phyloP scores from a whole-genome alignment of 2,329 filamentous ascomycete genomes.

The Curvularia spicifera region DNA sequence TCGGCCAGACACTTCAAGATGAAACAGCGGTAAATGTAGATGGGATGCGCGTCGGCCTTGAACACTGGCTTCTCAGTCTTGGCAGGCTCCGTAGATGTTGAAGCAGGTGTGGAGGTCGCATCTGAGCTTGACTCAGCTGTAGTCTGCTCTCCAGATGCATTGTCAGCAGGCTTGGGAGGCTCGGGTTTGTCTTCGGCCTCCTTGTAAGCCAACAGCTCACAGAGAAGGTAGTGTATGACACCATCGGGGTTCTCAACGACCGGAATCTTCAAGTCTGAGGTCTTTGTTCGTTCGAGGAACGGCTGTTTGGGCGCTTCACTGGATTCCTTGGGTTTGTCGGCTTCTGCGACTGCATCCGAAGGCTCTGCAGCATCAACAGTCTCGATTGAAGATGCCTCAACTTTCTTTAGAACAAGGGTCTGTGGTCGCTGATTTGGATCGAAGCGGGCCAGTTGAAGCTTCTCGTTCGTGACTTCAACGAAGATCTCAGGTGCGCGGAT shows the following conservation, averaged over 20 bases:
- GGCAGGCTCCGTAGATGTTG: slow-evolving; percentile 22
- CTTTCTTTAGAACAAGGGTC: slow-evolving; percentile 59
- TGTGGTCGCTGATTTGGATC: slow-evolving; percentile 62
- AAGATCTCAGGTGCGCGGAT: slow-evolving; percentile 85
- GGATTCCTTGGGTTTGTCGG: slow-evolving; percentile 44
- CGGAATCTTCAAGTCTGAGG: slow-evolving; percentile 76
- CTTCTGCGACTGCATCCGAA: slow-evolving; percentile 42
- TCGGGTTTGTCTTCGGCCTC: slow-evolving; percentile 88
- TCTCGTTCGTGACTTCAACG: slow-evolving; percentile 84
- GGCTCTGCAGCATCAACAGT: slow-evolving; percentile 20
- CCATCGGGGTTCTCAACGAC: slow-evolving; percentile 92
- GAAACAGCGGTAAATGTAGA: slow-evolving; percentile 96
- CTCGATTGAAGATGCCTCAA: slow-evolving; percentile 42
- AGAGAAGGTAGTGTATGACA: slow-evolving; percentile 92
- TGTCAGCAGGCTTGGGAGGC: slow-evolving; percentile 52
- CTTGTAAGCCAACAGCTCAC: slow-evolving; percentile 87
- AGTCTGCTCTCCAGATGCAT: slow-evolving; percentile 38
- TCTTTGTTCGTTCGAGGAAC: slow-evolving; percentile 70
- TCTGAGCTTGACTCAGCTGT: slow-evolving; percentile 16
- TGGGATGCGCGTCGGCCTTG: slow-evolving; percentile 91
- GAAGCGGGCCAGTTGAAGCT: slow-evolving; percentile 74
- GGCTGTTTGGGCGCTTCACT: slow-evolving; percentile 47
- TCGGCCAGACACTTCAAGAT: slow-evolving; percentile 90
- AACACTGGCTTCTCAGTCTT: slow-evolving; percentile 74
- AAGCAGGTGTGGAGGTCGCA: slow-evolving; percentile 13